Evolutionary conservation across 192 early-diverging fungal genomes (phyloP).

Genomic region (Linnemannia elongata): DNA sequence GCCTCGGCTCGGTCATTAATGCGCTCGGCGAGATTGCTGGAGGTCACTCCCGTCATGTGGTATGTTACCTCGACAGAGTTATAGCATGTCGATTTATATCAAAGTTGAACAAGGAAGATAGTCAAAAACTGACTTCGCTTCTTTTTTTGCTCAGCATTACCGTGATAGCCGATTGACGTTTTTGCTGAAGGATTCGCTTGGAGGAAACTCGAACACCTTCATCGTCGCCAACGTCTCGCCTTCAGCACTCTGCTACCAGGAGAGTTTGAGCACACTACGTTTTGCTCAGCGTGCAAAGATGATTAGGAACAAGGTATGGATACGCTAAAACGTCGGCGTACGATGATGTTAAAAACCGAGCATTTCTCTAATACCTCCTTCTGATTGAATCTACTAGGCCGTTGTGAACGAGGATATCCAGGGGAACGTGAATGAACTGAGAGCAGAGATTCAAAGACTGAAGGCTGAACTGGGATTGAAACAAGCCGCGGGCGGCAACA

Average conservation of each 20-base stretch:
- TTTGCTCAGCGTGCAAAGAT: constrained; percentile 81
- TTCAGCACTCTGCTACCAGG: constrained; percentile 59
- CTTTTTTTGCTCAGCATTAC: constrained; percentile 61
- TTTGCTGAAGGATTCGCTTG: constrained; percentile 75
- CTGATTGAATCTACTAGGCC: constrained; percentile 43
- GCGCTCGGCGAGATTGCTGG: constrained; percentile 76
- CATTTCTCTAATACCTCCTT: background rate
- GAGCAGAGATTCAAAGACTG: constrained; percentile 71
- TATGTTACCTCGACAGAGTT: background rate
- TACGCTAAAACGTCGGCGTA: background rate
- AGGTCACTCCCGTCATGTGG: constrained; percentile 72
- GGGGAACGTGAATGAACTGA: constrained; percentile 72
- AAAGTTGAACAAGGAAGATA: background rate
- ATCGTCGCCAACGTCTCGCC: constrained; percentile 75
- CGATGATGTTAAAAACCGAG: background rate
- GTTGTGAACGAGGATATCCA: constrained; percentile 79
- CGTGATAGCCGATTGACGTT: constrained; percentile 80
- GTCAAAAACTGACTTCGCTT: background rate
- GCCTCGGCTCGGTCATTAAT: constrained; percentile 88
- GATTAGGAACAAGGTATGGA: constrained; percentile 73
- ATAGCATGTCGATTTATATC: background rate
- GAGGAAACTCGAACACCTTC: constrained; percentile 78
- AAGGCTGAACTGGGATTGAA: constrained; percentile 61
- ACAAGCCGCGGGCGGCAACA: constrained; percentile 15
- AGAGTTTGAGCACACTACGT: constrained; percentile 73